Evolutionary conservation across 306 rosid species (phyloP).

Genomic region (Prunus campanulata): DNA sequence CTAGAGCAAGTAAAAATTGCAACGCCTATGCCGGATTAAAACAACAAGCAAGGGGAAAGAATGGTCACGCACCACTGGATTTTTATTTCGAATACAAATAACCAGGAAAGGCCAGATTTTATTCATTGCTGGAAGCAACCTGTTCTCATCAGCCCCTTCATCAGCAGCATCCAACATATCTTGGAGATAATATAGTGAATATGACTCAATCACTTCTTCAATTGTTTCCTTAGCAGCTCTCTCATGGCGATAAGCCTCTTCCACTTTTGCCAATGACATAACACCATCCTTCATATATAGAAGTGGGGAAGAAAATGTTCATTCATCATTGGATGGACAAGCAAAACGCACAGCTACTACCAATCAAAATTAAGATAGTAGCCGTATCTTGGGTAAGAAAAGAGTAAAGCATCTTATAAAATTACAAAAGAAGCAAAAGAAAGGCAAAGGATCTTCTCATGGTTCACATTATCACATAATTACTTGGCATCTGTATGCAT

Average conservation of each 20-base stretch:
- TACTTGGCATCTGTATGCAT: neutral
- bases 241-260: conserved; percentile 75
- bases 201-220: conserved; percentile 53
- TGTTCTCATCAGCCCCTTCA: conserved; percentile 73
- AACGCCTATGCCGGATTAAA: neutral
- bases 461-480: neutral
- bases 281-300: conserved; percentile 45
- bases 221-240: conserved; percentile 61
- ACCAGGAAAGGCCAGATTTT: conserved; percentile 90
- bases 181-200: conserved; percentile 56
- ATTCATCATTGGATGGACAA: neutral
- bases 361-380: neutral
- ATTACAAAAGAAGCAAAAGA: neutral
- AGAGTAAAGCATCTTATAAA: neutral
- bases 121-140: conserved; percentile 96
- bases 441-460: neutral
- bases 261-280: conserved; percentile 63
- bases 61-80: conserved; percentile 61
- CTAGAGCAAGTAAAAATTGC: neutral
- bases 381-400: neutral
- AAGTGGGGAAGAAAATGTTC: neutral
- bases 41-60: conserved; percentile 13
- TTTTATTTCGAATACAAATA: conserved; percentile 66
- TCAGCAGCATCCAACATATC: conserved; percentile 61
- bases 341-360: neutral